phyloP scores from a whole-genome alignment of 257 asterid species.

The Solanum rostratum region DNA sequence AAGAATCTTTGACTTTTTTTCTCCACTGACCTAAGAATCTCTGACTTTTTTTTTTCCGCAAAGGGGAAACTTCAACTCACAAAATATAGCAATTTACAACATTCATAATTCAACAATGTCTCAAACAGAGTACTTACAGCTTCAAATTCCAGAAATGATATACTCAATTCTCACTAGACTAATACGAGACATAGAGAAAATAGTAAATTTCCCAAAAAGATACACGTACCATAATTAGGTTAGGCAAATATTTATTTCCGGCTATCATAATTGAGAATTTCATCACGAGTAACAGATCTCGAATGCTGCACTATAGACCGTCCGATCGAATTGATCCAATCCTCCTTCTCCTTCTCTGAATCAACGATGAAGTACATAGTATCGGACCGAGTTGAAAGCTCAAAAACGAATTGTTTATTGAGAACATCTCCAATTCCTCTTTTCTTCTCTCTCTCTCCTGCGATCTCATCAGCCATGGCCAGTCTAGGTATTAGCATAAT shows the following conservation, averaged over 20 bases:
- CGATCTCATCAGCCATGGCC: too few species aligned
- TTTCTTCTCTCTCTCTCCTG: too few species aligned
- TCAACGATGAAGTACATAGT: slow-evolving; percentile 92
- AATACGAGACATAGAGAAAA: not conserved
- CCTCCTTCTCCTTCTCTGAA: slow-evolving; percentile 84
- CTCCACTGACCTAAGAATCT: too few species aligned
- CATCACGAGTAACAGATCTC: slow-evolving; percentile 72
- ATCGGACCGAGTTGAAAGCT: slow-evolving; percentile 60
- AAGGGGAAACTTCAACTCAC: not conserved
- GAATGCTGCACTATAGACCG: slow-evolving; percentile 82
- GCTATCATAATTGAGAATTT: slow-evolving; percentile 71
- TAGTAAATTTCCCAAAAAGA: not conserved
- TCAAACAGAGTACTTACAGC: not conserved
- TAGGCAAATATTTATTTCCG: slow-evolving; percentile 8
- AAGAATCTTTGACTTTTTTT: too few species aligned
- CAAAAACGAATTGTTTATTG: slow-evolving; percentile 70
- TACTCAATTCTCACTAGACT: not conserved
- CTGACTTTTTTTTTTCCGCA: too few species aligned
- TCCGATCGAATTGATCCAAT: slow-evolving; percentile 91
- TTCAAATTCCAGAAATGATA: not conserved
- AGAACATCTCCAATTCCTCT: slow-evolving; percentile 92
- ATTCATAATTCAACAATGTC: not conserved
- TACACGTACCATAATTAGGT: not conserved
- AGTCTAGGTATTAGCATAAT: too few species aligned
- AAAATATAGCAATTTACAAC: not conserved